These are phyloP conservation scores for Phytophthora megakarya DNA, from an alignment of 352 stramenopile genomes.

Conservation along the genomic window DNA sequence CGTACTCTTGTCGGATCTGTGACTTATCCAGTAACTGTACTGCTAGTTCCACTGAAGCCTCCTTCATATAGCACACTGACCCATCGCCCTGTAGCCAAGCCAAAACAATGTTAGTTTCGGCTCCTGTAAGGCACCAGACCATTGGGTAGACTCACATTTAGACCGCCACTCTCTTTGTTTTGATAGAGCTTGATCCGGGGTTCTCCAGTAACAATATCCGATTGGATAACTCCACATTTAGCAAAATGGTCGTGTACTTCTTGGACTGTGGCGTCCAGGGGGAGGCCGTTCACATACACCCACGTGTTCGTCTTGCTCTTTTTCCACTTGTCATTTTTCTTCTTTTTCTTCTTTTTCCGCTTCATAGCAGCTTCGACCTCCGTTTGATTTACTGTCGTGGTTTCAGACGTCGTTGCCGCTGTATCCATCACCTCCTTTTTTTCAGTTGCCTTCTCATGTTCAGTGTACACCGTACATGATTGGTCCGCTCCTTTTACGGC, in stretches of 20 bases:
- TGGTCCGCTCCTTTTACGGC: conserved; percentile 12
- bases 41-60: conserved; percentile 94
- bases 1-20: conserved; percentile 79
- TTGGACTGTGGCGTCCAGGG: conserved; percentile 90
- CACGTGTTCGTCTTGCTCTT: conserved; percentile 91
- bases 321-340: conserved; percentile 84
- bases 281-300: conserved; percentile 96
- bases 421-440: neutral
- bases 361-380: conserved; percentile 42
- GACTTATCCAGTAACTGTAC: conserved; percentile 94
- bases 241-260: conserved; percentile 94
- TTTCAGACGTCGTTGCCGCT: conserved; percentile 5
- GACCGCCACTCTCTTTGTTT: conserved; percentile 79
- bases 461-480: conserved; percentile 35
- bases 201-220: conserved; percentile 91
- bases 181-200: conserved; percentile 97
- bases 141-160: conserved; percentile 76
- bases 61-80: conserved; percentile 95
- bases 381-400: too few relatives aligned
- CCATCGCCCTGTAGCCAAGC: conserved; percentile 84
- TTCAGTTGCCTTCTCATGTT: conserved; percentile 17
- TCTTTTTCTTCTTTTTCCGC: conserved; percentile 81
- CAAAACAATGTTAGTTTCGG: neutral
- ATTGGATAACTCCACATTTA: conserved; percentile 95
- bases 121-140: neutral